Evolutionary conservation across 2,329 filamentous ascomycete species (phyloP).

Genomic region (Epichloe sylvatica): DNA sequence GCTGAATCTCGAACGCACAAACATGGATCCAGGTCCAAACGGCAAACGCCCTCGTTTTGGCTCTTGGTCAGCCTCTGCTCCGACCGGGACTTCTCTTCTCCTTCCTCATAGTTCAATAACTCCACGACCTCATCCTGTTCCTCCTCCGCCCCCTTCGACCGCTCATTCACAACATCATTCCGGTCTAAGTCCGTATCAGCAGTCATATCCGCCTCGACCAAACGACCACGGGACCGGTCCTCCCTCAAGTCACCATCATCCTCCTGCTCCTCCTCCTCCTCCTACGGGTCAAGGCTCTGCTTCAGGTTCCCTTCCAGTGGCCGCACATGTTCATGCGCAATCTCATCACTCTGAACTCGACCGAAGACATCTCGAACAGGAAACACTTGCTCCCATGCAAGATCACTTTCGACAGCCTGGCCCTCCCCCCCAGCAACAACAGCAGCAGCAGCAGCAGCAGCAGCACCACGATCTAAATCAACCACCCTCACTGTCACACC

Average conservation of each 20-base stretch:
- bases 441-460: conserved; percentile 10
- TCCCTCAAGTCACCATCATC: neutral
- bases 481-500: conserved; percentile 31
- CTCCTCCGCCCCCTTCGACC: conserved; percentile 11
- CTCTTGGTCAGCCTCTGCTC: conserved; percentile 34
- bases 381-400: conserved; percentile 40
- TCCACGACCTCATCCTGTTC: conserved; percentile 6
- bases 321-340: conserved; percentile 18
- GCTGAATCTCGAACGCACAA: conserved; percentile 27
- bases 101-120: conserved; percentile 26
- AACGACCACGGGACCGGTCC: conserved; percentile 19
- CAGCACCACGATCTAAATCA: conserved; percentile 11
- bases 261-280: neutral
- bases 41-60: conserved; percentile 44
- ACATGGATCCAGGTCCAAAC: conserved; percentile 47
- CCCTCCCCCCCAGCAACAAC: neutral
- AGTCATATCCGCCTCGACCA: conserved; percentile 24
- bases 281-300: conserved; percentile 1
- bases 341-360: conserved; percentile 30
- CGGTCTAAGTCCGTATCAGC: conserved; percentile 26
- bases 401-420: conserved; percentile 30
- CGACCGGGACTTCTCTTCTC: conserved; percentile 34
- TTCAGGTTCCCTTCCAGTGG: conserved; percentile 13
- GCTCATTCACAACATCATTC: conserved; percentile 11
- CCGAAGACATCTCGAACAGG: conserved; percentile 43